phyloP scores from a whole-genome alignment of 2,329 filamentous ascomycete genomes.

The Catunica adiposa region DNA sequence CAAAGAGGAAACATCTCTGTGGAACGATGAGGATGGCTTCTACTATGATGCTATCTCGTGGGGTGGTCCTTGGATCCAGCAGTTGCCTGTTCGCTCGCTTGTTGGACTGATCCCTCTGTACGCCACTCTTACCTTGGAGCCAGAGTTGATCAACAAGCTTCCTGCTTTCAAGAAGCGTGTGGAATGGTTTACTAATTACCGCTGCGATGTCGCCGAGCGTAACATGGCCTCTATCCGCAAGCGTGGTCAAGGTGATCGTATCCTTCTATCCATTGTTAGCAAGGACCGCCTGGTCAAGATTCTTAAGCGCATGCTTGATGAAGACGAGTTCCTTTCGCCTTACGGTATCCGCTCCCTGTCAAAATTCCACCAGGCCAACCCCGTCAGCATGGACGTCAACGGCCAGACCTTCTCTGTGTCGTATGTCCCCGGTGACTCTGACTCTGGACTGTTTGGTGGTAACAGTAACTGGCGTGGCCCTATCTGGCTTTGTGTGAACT shows the following conservation, averaged over 20 bases:
- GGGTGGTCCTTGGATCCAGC: slow-evolving; percentile 83
- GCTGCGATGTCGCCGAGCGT: slow-evolving; percentile 69
- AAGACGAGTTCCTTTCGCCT: slow-evolving; percentile 80
- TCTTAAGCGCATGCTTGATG: slow-evolving; percentile 78
- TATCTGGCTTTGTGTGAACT: slow-evolving; percentile 93
- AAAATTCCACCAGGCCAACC: slow-evolving; percentile 77
- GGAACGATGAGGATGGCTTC: slow-evolving; percentile 94
- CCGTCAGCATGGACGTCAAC: slow-evolving; percentile 91
- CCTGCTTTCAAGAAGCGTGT: slow-evolving; percentile 85
- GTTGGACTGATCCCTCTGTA: slow-evolving; percentile 90
- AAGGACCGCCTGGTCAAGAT: slow-evolving; percentile 85
- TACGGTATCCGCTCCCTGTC: slow-evolving; percentile 86
- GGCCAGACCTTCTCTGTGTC: slow-evolving; percentile 74
- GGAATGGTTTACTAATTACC: slow-evolving; percentile 86
- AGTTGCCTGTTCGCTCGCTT: slow-evolving; percentile 78
- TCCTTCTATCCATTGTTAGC: slow-evolving; percentile 79
- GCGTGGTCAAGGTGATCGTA: slow-evolving; percentile 75
- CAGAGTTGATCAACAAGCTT: slow-evolving; percentile 79
- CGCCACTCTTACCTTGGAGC: slow-evolving; percentile 80
- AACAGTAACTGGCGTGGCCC: slow-evolving; percentile 98
- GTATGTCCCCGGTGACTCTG: slow-evolving; percentile 90
- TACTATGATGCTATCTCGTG: slow-evolving; percentile 98
- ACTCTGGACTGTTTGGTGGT: slow-evolving; percentile 85
- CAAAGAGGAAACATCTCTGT: slow-evolving; percentile 65
- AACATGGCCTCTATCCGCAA: slow-evolving; percentile 90